A percentile compares a stretch with the other conserved stretches of the same genome.
Evolutionary conservation across 129 eudicot species (phyloP).

Genomic region (Arctium lappa): DNA sequence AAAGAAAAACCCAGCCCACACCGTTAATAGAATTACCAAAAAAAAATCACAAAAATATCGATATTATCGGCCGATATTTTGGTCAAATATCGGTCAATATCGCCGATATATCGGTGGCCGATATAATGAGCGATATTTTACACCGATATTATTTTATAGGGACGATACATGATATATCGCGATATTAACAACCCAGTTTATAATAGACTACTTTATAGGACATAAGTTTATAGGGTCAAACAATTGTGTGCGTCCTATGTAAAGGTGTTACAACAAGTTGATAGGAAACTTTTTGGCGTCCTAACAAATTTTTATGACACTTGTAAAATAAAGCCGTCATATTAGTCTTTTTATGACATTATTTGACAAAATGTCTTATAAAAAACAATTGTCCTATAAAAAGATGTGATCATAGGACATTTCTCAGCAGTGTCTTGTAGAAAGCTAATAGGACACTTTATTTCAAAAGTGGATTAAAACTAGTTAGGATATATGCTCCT

Average conservation of each 20-base stretch:
- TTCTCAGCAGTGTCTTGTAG: background rate
- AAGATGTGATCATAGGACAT: background rate
- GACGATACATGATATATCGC: too few relatives aligned
- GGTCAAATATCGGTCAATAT: too few relatives aligned
- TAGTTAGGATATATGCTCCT: background rate
- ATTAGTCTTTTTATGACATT: background rate
- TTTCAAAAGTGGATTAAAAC: background rate
- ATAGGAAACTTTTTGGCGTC: background rate
- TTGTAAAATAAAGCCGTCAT: background rate
- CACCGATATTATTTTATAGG: too few relatives aligned
- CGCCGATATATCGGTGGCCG: too few relatives aligned
- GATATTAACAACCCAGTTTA: too few relatives aligned
- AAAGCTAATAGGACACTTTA: background rate
- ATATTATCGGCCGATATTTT: too few relatives aligned
- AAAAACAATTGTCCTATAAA: background rate
- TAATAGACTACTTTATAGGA: background rate
- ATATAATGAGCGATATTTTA: too few relatives aligned
- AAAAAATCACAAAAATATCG: too few relatives aligned
- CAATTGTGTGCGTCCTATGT: background rate
- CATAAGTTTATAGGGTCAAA: background rate
- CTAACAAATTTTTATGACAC: background rate
- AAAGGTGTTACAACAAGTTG: background rate
- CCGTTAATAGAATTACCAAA: too few relatives aligned
- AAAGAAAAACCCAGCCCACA: too few relatives aligned
- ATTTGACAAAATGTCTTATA: background rate